Base-by-base conservation (phyloP, 768 basidiomycete genomes). In the Mrakia gelida region DNA sequence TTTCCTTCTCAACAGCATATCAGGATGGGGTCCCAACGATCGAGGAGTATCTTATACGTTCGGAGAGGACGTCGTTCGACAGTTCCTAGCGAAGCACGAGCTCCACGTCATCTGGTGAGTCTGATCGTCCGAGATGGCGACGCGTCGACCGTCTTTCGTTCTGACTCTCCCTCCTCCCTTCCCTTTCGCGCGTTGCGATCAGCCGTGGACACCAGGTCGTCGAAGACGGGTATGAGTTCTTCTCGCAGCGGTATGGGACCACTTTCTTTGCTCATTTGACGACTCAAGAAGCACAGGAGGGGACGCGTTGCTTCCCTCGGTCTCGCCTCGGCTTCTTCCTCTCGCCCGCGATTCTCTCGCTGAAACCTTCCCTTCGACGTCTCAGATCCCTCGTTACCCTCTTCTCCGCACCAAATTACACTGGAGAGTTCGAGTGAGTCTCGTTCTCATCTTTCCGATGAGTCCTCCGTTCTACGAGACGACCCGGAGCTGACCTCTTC, bases 201-300 rank as follows among this genome's bases (percentile, higher is more conserved):
- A 75, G 73, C 18, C 73, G 73, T 0, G 73, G 56, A 5, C 67
- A 71, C 10, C 82, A 95, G 92, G 96, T 98, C 84, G 96, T 98
- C 71, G 96, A 98, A 84, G 96, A 98, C 81, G 96, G 96, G 59
- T 98, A 98, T 85, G 96, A 98, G 84, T 98, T 98, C 86, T 98
- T 98, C 82, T 95, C 95, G 67, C 15, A 9, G 2, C 9, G 49
- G 49, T 52, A 38, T 3, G 8, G 38, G 49, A 16, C 2, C 18
- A 52, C 49, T 21, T 21, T 21, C 49, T 52, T 52, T 52, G 49
- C 49, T 52, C 16, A 9, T 52, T 16, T 45, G 9, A 2, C 5
- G 11, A 45, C 15, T 38, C 38, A 8, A 38, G 38, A 98, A 98
- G 86, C 5, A 13, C 5, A 45, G 2, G 45, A 10, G 45, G 15